Evolutionary conservation across 2,329 filamentous ascomycete species (phyloP).

Genomic region (Hypoxylon sp.): DNA sequence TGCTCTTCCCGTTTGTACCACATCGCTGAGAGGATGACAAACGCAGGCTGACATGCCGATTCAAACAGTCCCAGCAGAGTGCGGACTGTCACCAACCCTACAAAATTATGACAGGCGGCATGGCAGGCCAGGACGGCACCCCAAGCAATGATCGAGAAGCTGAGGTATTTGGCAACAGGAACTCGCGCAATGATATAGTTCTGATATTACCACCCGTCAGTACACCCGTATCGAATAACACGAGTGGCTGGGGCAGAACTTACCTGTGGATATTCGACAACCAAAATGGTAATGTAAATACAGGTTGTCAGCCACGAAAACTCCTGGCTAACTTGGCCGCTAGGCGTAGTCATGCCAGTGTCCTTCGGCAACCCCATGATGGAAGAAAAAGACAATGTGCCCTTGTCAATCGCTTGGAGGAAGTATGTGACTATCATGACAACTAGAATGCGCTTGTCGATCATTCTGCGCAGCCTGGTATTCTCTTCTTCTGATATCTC

Average conservation of each 20-base stretch:
- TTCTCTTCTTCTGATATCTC: constrained; percentile 68
- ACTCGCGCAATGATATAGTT: constrained; percentile 67
- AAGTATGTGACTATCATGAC: constrained; percentile 81
- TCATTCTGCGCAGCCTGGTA: constrained; percentile 67
- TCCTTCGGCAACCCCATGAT: constrained; percentile 69
- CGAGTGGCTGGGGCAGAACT: constrained; percentile 4
- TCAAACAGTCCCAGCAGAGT: constrained; percentile 77
- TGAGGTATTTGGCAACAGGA: constrained; percentile 73
- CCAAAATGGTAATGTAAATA: constrained; percentile 75
- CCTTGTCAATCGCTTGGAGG: constrained; percentile 74
- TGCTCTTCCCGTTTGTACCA: constrained; percentile 78
- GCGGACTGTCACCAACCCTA: constrained; percentile 66
- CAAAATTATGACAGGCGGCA: constrained; percentile 68
- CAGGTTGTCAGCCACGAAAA: constrained; percentile 78
- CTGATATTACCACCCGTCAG: constrained; percentile 24
- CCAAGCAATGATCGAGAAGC: constrained; percentile 71
- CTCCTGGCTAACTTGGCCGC: constrained; percentile 52
- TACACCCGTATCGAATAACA: neutral
- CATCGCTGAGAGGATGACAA: constrained; percentile 72
- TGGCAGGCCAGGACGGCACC: constrained; percentile 67
- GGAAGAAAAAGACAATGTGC: constrained; percentile 69
- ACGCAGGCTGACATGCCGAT: constrained; percentile 72
- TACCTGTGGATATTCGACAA: constrained; percentile 75
- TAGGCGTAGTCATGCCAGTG: constrained; percentile 54
- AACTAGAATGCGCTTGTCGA: constrained; percentile 72